Conservation (phyloP, 1,284 basidiomycete genomes). For the Chalciporus sp. region DNA sequence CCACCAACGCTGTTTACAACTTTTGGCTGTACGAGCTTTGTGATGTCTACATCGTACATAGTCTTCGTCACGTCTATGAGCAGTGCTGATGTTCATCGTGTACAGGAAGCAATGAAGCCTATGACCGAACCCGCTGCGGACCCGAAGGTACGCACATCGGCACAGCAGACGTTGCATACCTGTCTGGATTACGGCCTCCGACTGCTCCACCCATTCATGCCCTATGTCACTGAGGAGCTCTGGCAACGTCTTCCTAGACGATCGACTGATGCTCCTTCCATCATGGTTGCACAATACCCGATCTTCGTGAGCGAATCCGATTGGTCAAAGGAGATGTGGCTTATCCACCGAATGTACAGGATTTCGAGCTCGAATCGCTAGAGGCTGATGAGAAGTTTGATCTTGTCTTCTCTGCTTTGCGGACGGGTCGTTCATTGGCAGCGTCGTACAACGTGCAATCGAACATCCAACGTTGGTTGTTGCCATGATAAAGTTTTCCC, state of each 20-base stretch:
- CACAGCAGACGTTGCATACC: constrained; percentile 96
- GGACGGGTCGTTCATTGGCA: constrained; percentile 82
- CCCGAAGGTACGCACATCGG: constrained; percentile 67
- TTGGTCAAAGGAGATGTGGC: background rate
- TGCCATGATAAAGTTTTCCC: background rate
- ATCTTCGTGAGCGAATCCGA: constrained; percentile 57
- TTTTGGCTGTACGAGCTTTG: constrained; percentile 99
- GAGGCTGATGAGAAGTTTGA: constrained; percentile 88
- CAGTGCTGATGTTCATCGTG: constrained; percentile 8
- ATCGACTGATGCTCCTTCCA: constrained; percentile 80
- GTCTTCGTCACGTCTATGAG: background rate
- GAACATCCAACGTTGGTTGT: constrained; percentile 76
- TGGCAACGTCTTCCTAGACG: constrained; percentile 95
- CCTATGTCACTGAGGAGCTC: constrained; percentile 97
- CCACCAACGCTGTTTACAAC: constrained; percentile 84
- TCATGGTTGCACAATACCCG: constrained; percentile 90
- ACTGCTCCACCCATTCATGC: constrained; percentile 98
- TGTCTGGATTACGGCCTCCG: constrained; percentile 90
- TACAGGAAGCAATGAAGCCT: constrained; percentile 95
- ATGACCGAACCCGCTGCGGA: constrained; percentile 84
- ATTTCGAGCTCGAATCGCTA: constrained; percentile 65
- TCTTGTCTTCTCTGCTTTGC: constrained; percentile 81
- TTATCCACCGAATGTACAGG: constrained; percentile 40
- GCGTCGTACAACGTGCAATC: constrained; percentile 91
- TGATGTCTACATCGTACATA: constrained; percentile 93